Conservation (phyloP, 2,329 filamentous ascomycete genomes). For the Cladosporium austrohemisphaericum region DNA sequence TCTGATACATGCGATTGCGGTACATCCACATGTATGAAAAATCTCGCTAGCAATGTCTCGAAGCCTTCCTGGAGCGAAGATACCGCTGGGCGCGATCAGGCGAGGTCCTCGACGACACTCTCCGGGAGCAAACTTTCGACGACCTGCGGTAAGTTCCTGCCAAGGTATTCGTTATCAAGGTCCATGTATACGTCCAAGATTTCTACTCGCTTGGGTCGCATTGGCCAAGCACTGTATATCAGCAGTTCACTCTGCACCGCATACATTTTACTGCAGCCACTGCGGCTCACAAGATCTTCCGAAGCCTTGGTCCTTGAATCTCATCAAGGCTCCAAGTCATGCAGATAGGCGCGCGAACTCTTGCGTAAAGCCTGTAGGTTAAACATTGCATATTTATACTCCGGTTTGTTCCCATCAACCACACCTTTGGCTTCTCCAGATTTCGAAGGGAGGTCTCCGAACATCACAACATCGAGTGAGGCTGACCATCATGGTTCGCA, state of each 20-base stretch:
- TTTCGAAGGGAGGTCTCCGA: neutral
- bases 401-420: neutral
- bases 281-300: neutral
- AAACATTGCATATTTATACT: neutral
- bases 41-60: too few species aligned
- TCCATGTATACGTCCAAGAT: conserved; percentile 3
- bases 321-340: neutral
- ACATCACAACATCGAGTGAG: neutral
- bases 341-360: neutral
- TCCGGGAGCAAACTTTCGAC: neutral
- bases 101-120: too few species aligned
- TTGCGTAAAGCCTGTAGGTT: too few species aligned
- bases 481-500: conserved; percentile 15
- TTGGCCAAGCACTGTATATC: conserved; percentile 8
- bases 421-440: neutral
- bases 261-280: neutral
- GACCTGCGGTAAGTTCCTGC: neutral
- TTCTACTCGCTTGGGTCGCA: conserved; percentile 3
- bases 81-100: too few species aligned
- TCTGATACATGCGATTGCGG: too few species aligned
- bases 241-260: neutral
- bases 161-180: conserved; percentile 5
- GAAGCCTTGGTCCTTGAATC: conserved; percentile 4
- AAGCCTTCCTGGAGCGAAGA: too few species aligned
- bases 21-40: too few species aligned